These are phyloP conservation scores for Fraxinus pennsylvanica DNA, from an alignment of 257 asterid species.

Conservation along the genomic window DNA sequence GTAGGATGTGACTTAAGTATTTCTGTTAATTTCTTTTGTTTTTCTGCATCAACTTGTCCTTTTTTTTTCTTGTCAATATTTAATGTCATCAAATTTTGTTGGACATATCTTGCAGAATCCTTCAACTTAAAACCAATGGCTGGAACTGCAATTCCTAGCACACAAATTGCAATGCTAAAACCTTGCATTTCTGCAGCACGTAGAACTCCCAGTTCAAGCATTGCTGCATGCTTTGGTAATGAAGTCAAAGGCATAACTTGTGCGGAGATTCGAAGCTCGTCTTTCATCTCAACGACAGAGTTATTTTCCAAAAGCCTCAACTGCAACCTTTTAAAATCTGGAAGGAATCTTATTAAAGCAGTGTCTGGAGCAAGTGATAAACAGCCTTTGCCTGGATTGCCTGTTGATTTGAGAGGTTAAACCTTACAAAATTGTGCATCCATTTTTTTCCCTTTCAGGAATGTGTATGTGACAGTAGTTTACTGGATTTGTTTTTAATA, in stretches of 20 bases:
- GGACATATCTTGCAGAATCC: conserved; percentile 34
- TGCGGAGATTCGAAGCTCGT: conserved; percentile 49
- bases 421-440: not conserved
- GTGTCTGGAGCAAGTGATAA: conserved; percentile 56
- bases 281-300: conserved; percentile 39
- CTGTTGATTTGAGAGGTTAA: conserved; percentile 84
- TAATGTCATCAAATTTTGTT: conserved; percentile 13
- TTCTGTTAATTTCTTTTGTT: not conserved
- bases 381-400: conserved; percentile 72
- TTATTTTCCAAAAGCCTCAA: conserved; percentile 35
- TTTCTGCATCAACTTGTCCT: not conserved
- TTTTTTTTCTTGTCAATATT: not conserved
- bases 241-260: conserved; percentile 47
- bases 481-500: not conserved
- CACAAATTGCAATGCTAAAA: conserved; percentile 44
- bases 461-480: not conserved
- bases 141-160: conserved; percentile 47
- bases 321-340: conserved; percentile 28
- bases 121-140: conserved; percentile 51
- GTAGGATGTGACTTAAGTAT: not conserved
- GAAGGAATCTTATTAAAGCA: conserved; percentile 57
- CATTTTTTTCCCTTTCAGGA: not conserved
- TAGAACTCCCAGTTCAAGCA: conserved; percentile 38
- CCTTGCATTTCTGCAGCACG: conserved; percentile 40
- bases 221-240: conserved; percentile 48